Conservation (phyloP, 2,329 filamentous ascomycete species). For the Sclerotinia nivalis region DNA sequence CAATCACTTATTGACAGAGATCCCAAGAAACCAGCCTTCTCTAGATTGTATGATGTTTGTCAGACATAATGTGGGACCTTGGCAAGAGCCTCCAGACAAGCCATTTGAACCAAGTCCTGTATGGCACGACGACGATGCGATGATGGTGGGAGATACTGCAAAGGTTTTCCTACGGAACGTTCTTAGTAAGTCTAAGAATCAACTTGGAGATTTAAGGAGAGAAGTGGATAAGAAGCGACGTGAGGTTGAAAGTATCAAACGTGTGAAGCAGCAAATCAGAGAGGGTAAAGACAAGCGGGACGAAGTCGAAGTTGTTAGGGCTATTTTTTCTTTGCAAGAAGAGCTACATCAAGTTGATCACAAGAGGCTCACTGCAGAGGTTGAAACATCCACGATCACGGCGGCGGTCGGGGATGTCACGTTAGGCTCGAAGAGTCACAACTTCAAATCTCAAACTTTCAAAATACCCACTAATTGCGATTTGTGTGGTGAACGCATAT, state of each 20-base stretch:
- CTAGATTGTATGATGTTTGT: conserved; percentile 99
- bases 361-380: conserved; percentile 81
- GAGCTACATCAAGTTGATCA: conserved; percentile 81
- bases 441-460: conserved; percentile 98
- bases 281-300: conserved; percentile 87
- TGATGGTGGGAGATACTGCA: conserved; percentile 82
- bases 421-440: conserved; percentile 88
- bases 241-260: conserved; percentile 79
- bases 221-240: conserved; percentile 84
- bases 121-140: conserved; percentile 89
- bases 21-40: conserved; percentile 81
- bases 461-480: conserved; percentile 99
- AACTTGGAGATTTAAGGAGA: conserved; percentile 74
- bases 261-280: conserved; percentile 71
- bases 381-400: conserved; percentile 93
- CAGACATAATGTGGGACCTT: conserved; percentile 80
- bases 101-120: conserved; percentile 91
- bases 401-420: conserved; percentile 88
- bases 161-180: conserved; percentile 92
- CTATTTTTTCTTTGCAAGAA: conserved; percentile 84
- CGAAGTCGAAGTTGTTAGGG: conserved; percentile 79
- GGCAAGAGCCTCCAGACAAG: conserved; percentile 83
- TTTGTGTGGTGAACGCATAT: conserved; percentile 92
- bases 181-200: conserved; percentile 83
- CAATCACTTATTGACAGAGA: conserved; percentile 73